Base-by-base conservation (phyloP, 352 stramenopile genomes). In the Globisporangium orthogonon region DNA sequence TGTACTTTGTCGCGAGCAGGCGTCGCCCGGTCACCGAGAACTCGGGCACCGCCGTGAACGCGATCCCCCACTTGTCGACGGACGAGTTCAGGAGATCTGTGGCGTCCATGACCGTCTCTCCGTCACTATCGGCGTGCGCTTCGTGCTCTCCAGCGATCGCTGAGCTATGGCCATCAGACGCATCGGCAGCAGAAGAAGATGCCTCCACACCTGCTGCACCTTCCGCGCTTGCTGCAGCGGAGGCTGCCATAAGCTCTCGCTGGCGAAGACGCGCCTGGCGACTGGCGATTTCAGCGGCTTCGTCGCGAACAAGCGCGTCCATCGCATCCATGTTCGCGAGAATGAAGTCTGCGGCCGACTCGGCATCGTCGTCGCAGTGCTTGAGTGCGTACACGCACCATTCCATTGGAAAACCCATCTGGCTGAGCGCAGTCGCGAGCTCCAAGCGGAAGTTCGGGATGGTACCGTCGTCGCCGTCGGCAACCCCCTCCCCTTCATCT, bases 341-440 rank as follows among this genome's bases (percentile, higher is more conserved):
- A 62, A 95, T 89, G 31, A 84, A 95, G 58, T 95, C 84, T 0
- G 81, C 82, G 9, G 84, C 80, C 52, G 90, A 73, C 45, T 94
- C 84, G 0, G 79, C 71, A 61, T 95, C 84, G 37, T 95, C 86
- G 52, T 94, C 82, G 60, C 86, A 93, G 45, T 93, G 82, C 23
- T 74, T 73, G 3, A 94, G 52, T 35, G 86, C 84, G 48, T 93
- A 93, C 4, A 95, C 61, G 47, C 84, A 95, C 84, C 84, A 94
- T 10, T 95, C 84, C 73, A 95, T 90, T 0, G 82, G 80, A 54
- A 95, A 94, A 0, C 86, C 86, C 84, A 95, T 92, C 59, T 93
- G 78, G 54, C 75, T 92, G 6, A 95, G 56, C 6, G 77, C 76
- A 1, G 82, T 92, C 7, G 76, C 80, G 33, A 93, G 63, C 49